Percentiles rank a stretch among this genome's conserved stretches.
phyloP scores from a whole-genome alignment of 2,329 filamentous ascomycete species.

The Cadophora sp. region DNA sequence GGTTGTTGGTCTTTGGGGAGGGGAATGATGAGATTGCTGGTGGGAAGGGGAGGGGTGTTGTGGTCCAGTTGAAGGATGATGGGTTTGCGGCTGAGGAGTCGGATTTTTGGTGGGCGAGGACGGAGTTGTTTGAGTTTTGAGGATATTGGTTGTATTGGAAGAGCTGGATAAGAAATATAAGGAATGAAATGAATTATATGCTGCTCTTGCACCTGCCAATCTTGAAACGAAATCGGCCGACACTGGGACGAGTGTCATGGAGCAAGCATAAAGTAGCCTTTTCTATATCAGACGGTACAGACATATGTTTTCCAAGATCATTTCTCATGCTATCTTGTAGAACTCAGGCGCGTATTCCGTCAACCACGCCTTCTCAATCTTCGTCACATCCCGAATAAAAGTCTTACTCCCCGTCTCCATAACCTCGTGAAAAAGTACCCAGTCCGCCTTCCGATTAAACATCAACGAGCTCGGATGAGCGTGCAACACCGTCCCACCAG shows the following conservation, averaged over 20 bases:
- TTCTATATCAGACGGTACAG: too few relatives aligned
- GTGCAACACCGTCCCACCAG: slow-evolving; percentile 77
- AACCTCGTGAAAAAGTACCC: slow-evolving; percentile 95
- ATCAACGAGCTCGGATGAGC: slow-evolving; percentile 92
- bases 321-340: slow-evolving; percentile 63
- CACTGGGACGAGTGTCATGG: too few relatives aligned
- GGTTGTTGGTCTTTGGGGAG: slow-evolving; percentile 62
- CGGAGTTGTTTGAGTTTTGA: slow-evolving; percentile 51
- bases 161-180: background rate
- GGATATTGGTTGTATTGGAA: background rate
- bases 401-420: slow-evolving; percentile 89
- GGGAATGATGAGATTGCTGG: slow-evolving; percentile 62
- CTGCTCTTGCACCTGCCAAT: too few relatives aligned
- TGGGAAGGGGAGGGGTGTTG: slow-evolving; percentile 48
- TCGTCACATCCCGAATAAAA: slow-evolving; percentile 90
- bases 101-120: slow-evolving; percentile 66
- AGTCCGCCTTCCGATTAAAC: slow-evolving; percentile 96
- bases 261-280: too few relatives aligned
- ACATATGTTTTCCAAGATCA: background rate
- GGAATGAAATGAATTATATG: too few relatives aligned
- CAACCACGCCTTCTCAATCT: slow-evolving; percentile 92
- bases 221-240: too few relatives aligned
- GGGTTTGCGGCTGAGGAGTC: slow-evolving; percentile 56
- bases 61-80: slow-evolving; percentile 53
- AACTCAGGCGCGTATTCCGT: slow-evolving; percentile 87